phyloP scores from a whole-genome alignment of 1,284 basidiomycete species.

The Cystobasidium pallidum region DNA sequence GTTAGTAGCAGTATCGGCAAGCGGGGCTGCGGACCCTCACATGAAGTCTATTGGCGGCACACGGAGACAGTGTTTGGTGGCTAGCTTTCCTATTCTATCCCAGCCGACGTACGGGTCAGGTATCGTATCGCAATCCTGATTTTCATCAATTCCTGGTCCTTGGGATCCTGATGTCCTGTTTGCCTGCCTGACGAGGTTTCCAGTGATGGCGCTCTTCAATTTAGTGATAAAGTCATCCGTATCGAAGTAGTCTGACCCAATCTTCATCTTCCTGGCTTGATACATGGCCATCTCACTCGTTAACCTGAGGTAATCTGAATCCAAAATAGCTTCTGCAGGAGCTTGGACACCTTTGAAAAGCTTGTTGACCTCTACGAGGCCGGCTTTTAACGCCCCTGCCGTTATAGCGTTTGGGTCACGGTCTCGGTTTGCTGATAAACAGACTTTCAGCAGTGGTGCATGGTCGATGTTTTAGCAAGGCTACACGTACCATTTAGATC shows the following conservation, averaged over 20 bases:
- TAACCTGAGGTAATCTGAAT: conserved; percentile 51
- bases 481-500: conserved; percentile 5
- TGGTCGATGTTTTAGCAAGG: not conserved
- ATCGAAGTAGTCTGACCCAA: conserved; percentile 78
- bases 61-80: conserved; percentile 71
- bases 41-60: conserved; percentile 77
- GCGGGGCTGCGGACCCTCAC: conserved; percentile 60
- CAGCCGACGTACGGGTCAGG: conserved; percentile 57
- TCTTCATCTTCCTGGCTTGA: conserved; percentile 82
- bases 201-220: conserved; percentile 72
- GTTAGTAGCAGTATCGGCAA: conserved; percentile 1
- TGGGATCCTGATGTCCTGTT: not conserved
- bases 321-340: conserved; percentile 54
- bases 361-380: conserved; percentile 43
- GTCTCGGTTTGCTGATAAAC: conserved; percentile 33
- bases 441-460: not conserved
- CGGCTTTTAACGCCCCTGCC: conserved; percentile 39
- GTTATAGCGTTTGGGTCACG: conserved; percentile 48
- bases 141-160: conserved; percentile 46
- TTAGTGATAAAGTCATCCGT: conserved; percentile 77
- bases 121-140: conserved; percentile 59
- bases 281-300: conserved; percentile 58
- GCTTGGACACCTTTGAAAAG: conserved; percentile 49
- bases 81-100: conserved; percentile 67
- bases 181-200: conserved; percentile 55